Base-by-base conservation (phyloP, 805 yeast genomes). In the Metschnikowia kunwiensis region DNA sequence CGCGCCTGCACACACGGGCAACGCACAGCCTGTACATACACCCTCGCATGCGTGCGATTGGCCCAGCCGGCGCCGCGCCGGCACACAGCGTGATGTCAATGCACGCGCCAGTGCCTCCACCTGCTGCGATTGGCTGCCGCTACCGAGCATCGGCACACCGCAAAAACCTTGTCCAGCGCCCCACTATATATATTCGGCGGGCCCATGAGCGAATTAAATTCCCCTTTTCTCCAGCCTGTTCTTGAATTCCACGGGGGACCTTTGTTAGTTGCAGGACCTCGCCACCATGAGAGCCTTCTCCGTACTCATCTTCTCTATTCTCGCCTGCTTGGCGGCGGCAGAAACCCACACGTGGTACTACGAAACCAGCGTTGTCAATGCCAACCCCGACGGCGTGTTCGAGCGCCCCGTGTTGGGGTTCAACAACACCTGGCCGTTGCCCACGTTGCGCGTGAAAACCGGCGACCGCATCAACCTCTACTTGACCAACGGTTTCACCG, bases 341-440 rank as follows among this genome's bases (percentile, higher is more conserved):
- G 61, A 70, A 45, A 77, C 84, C 19, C 87, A 80, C 48, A 67
- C 70, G 9, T 82, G 68, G 71, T 73, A 77, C 60, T 83, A 76
- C 77, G 72, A 80, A 26, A 71, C 86, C 7, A 74, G 77, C 4
- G 77, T 81, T 83, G 83, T 73, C 49, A 61, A 49, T 68, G 83
- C 80, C 5, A 80, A 77, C 50, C 87, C 87, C 4, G 89, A 82
- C 60, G 86, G 86, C 5, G 55, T 63, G 16, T 57, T 60, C 22
- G 74, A 67, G 32, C 73, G 82, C 47, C 63, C 61, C 21, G 77
- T 82, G 50, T 74, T 83, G 40, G 83, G 86, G 1, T 78, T 82
- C 54, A 82, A 83, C 53, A 77, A 75, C 19, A 53, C 76, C 17
- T 82, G 87, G 80, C 97, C 97, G 42, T 79, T 93, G 74, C 98